These are phyloP conservation scores for Spinellus fusiger DNA, from an alignment of 192 early-diverging fungal species.

Conservation along the genomic window DNA sequence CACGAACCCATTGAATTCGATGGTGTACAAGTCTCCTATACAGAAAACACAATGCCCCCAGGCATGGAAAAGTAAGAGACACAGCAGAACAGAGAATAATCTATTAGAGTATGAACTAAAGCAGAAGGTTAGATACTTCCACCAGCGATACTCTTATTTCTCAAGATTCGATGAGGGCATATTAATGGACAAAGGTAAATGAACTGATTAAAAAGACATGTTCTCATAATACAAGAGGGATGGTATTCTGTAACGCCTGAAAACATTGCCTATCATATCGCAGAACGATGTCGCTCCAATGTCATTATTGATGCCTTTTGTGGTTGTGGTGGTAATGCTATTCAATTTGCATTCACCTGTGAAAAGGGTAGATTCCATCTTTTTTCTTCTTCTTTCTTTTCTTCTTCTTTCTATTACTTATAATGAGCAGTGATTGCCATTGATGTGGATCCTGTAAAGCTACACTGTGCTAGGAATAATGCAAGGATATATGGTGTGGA, in stretches of 20 bases:
- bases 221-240: conserved; percentile 46
- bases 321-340: conserved; percentile 94
- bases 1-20: neutral
- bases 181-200: conserved; percentile 70
- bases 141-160: conserved; percentile 78
- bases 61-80: conserved; percentile 22
- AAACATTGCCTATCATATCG: conserved; percentile 75
- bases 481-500: conserved; percentile 86
- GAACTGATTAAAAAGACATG: neutral
- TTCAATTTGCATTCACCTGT: conserved; percentile 91
- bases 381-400: no score
- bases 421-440: conserved; percentile 73
- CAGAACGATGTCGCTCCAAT: conserved; percentile 53
- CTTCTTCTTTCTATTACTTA: neutral
- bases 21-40: conserved; percentile 20
- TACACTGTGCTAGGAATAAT: conserved; percentile 81
- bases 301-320: conserved; percentile 90
- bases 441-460: conserved; percentile 75
- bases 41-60: conserved; percentile 22
- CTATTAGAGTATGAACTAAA: neutral
- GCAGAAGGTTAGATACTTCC: conserved; percentile 66
- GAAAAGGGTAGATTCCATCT: conserved; percentile 59
- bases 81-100: neutral
- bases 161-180: conserved; percentile 82
- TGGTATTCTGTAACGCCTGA: conserved; percentile 98